phyloP scores from a whole-genome alignment of 306 rosid genomes.

The Begonia peltatifolia region DNA sequence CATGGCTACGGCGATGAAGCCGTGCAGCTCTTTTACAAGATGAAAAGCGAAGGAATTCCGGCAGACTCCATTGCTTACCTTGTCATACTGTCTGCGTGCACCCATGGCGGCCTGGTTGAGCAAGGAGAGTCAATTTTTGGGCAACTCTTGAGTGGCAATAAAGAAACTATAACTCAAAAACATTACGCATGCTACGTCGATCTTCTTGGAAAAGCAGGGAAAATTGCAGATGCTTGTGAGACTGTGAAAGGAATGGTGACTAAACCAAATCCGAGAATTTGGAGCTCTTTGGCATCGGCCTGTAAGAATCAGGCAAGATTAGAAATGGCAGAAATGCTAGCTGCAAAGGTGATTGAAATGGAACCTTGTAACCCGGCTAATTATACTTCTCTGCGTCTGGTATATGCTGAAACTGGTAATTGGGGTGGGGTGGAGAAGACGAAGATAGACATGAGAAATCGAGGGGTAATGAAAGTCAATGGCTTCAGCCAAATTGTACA shows the following conservation, averaged over 20 bases:
- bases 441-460: conserved; percentile 26
- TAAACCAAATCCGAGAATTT: conserved; percentile 42
- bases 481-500: conserved; percentile 43
- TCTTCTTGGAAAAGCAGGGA: conserved; percentile 57
- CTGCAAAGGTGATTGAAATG: conserved; percentile 27
- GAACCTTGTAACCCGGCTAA: conserved; percentile 47
- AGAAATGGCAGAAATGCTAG: conserved; percentile 38
- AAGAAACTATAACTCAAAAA: conserved; percentile 22
- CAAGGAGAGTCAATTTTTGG: conserved; percentile 40
- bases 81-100: conserved; percentile 47
- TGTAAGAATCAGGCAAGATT: conserved; percentile 46
- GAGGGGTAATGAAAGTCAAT: conserved; percentile 28
- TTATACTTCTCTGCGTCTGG: conserved; percentile 35
- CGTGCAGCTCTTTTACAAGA: conserved; percentile 30
- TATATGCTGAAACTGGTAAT: conserved; percentile 37
- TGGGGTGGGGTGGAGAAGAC: conserved; percentile 42
- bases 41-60: conserved; percentile 34
- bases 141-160: conserved; percentile 13
- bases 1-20: conserved; percentile 52
- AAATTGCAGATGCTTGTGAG: conserved; percentile 48
- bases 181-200: conserved; percentile 50
- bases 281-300: conserved; percentile 52
- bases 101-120: conserved; percentile 46
- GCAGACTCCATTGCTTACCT: conserved; percentile 39
- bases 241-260: conserved; percentile 31